Base-by-base conservation (phyloP, 768 basidiomycete genomes). In the Hygrocybe coccinea region DNA sequence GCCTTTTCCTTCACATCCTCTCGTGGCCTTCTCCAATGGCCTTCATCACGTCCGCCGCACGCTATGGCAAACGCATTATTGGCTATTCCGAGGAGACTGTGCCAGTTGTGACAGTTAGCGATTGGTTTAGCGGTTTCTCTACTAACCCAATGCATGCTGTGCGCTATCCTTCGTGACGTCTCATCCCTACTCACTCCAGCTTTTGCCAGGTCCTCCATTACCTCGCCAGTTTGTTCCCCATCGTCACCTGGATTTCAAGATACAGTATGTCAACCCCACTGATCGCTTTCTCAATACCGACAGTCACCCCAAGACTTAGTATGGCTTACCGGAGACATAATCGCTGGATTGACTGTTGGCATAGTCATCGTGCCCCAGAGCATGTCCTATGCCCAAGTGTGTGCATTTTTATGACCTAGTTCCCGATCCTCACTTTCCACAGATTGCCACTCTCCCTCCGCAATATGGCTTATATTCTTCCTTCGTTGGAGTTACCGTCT, bases 401-500 rank as follows among this genome's bases (percentile, higher is more conserved):
- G 59, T 53, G 52, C 53, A 48, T 15, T 21, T 53, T 15, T 34
- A 11, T 3, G 43, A 22, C 9, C 1, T 37, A 25, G 12, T 33
- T 51, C 35, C 2, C 29, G 11, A 52, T 39, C 29, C 29, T 46
- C 44, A 39, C 9, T 19, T 35, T 38, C 43, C 19, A 50, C 34
- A 91, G 95, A 84, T 86, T 57, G 95, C 95, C 1, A 86, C 85
- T 0, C 83, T 99, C 2, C 79, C 87, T 2, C 72, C 88, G 1
- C 80, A 98, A 72, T 98, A 92, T 66, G 95, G 95, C 52, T 79
- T 98, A 3, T 97, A 97, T 67, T 95, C 92, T 1, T 90, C 91
- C 2, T 95, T 97, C 66, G 83, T 97, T 61, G 94, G 91, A 8
- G 86, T 89, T 22, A 70, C 91, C 56, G 74, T 86, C 56, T 97